Percentiles rank a stretch among this genome's conserved stretches.
These are phyloP conservation scores for Euphorbia corollata DNA, from an alignment of 441 rosid genomes.

Conservation along the genomic window DNA sequence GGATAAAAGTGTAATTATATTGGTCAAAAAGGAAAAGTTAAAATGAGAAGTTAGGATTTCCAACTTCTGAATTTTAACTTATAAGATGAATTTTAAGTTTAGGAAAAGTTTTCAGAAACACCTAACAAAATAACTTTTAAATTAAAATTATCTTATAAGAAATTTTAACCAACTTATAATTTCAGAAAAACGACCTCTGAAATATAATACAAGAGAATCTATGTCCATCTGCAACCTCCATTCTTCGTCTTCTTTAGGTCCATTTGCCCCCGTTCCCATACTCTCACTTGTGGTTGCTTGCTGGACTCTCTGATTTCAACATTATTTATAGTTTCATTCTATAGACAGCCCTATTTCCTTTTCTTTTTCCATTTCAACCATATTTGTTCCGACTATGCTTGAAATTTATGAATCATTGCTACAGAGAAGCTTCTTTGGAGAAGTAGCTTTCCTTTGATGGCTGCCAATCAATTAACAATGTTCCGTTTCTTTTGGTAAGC, in stretches of 20 bases:
- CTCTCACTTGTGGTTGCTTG: background rate
- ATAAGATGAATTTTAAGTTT: no score
- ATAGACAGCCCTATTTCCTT: background rate
- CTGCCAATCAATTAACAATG: constrained; percentile 13
- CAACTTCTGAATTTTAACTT: no score
- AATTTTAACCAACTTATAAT: no score
- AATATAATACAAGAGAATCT: background rate
- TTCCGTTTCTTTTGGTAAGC: constrained; percentile 24
- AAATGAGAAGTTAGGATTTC: no score
- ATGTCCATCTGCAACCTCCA: background rate
- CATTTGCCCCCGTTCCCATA: constrained; percentile 12
- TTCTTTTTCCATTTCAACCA: background rate
- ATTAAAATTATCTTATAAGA: no score
- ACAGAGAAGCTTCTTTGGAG: constrained; percentile 10
- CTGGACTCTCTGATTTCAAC: background rate
- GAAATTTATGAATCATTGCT: background rate
- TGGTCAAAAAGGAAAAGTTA: no score
- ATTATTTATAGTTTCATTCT: background rate
- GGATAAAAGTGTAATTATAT: no score
- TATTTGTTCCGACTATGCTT: background rate
- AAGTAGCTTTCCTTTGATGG: constrained; percentile 28
- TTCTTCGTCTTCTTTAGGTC: background rate
- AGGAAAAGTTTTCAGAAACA: no score
- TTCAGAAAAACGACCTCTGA: no score
- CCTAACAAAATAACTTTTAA: no score